These are phyloP conservation scores for Peterozyma xylosa DNA, from an alignment of 805 yeast genomes.

Conservation along the genomic window DNA sequence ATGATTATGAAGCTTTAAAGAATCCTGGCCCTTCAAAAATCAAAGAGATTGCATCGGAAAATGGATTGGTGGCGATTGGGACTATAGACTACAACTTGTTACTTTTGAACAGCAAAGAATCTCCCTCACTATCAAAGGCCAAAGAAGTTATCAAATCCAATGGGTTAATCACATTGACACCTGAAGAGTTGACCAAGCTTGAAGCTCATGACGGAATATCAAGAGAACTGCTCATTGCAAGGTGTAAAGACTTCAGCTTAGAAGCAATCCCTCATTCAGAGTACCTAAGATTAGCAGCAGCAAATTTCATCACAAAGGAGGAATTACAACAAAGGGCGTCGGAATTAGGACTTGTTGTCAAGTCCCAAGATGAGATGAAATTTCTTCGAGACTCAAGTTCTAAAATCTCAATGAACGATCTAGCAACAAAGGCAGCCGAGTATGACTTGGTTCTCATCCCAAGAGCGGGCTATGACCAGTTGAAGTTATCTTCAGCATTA, in stretches of 20 bases:
- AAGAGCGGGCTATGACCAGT: constrained; percentile 15
- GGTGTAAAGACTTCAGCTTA: not conserved
- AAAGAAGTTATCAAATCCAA: no score
- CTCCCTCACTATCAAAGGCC: no score
- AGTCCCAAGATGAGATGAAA: not conserved
- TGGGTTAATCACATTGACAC: no score
- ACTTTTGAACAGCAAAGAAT: no score
- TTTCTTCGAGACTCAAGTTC: constrained; percentile 10
- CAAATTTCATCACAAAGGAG: constrained; percentile 9
- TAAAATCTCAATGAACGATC: constrained; percentile 20
- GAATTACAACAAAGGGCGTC: constrained; percentile 8
- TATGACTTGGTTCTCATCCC: constrained; percentile 28
- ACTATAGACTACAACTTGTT: no score
- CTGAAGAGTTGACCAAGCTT: no score
- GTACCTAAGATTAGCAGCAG: no score
- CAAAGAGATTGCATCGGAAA: constrained; percentile 1
- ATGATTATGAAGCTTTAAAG: constrained; percentile 10
- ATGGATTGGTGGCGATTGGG: constrained; percentile 1
- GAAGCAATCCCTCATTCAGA: not conserved
- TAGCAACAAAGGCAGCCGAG: constrained; percentile 30
- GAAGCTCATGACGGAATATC: no score
- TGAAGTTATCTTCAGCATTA: constrained; percentile 11
- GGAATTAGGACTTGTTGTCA: constrained; percentile 1
- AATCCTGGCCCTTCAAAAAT: constrained; percentile 10
- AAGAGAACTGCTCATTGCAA: no score